These are phyloP conservation scores for Leptographium lundbergii DNA, from an alignment of 2,329 filamentous ascomycete genomes.

Conservation along the genomic window DNA sequence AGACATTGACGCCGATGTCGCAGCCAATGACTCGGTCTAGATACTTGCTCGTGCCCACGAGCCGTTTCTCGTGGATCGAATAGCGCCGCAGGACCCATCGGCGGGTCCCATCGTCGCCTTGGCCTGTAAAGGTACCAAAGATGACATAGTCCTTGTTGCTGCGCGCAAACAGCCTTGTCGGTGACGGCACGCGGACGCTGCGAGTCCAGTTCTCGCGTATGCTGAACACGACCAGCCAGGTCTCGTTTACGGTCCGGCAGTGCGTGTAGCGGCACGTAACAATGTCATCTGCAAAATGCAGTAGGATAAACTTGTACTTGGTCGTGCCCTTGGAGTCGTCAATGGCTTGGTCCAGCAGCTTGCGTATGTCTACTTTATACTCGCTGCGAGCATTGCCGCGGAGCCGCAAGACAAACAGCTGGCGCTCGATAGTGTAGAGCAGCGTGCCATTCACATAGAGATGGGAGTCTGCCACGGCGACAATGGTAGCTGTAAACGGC, in stretches of 20 bases:
- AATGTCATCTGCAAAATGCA: constrained; percentile 45
- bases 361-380: constrained; percentile 34
- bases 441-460: constrained; percentile 48
- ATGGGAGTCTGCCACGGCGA: constrained; percentile 40
- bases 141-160: constrained; percentile 50
- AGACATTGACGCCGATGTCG: constrained; percentile 55
- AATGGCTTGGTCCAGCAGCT: constrained; percentile 24
- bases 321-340: constrained; percentile 20
- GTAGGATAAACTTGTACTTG: constrained; percentile 36
- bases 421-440: constrained; percentile 42
- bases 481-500: constrained; percentile 47
- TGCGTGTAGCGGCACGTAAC: constrained; percentile 44
- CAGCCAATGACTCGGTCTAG: constrained; percentile 47
- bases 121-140: constrained; percentile 49
- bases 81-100: constrained; percentile 51
- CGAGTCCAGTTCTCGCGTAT: constrained; percentile 26
- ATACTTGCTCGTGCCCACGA: constrained; percentile 31
- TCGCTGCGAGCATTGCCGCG: constrained; percentile 35
- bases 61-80: constrained; percentile 27
- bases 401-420: constrained; percentile 47
- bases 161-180: constrained; percentile 51
- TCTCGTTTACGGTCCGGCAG: constrained; percentile 18
- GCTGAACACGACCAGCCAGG: constrained; percentile 42
- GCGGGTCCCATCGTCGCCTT: constrained; percentile 36
- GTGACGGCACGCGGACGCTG: constrained; percentile 29